Percentiles rank a stretch among this genome's conserved stretches.
These are phyloP conservation scores for Septoria petroselini DNA, from an alignment of 2,329 filamentous ascomycete species.

Conservation along the genomic window DNA sequence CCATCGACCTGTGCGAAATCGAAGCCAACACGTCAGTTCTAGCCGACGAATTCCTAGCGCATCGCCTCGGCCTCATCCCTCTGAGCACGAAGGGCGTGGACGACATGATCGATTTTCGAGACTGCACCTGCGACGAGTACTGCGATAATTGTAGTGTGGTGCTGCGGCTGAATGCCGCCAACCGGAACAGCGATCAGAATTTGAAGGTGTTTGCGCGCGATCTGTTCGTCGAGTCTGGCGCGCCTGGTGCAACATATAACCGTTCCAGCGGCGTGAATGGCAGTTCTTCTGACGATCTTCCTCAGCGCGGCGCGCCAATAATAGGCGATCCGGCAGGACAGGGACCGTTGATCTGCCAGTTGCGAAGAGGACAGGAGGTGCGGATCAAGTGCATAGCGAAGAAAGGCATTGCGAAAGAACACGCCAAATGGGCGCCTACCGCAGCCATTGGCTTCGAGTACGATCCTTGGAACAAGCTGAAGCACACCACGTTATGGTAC, in stretches of 20 bases:
- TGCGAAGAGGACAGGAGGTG: constrained; percentile 84
- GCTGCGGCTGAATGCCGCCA: constrained; percentile 70
- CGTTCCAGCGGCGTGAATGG: constrained; percentile 59
- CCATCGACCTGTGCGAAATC: constrained; percentile 91
- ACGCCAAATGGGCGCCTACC: constrained; percentile 95
- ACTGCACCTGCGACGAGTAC: constrained; percentile 95
- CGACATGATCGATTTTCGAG: constrained; percentile 78
- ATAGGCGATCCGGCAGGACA: constrained; percentile 78
- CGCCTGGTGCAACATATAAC: constrained; percentile 66
- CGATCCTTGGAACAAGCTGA: constrained; percentile 93
- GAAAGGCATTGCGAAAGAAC: constrained; percentile 98
- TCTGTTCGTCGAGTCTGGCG: constrained; percentile 58
- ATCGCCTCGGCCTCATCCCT: constrained; percentile 86
- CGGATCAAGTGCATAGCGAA: constrained; percentile 90
- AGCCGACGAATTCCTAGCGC: constrained; percentile 91
- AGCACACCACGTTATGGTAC: constrained; percentile 92
- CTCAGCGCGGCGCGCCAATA: constrained; percentile 64
- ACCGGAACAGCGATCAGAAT: constrained; percentile 73
- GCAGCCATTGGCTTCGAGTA: constrained; percentile 95
- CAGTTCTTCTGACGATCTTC: constrained; percentile 61
- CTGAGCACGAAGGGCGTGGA: constrained; percentile 81
- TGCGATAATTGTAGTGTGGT: constrained; percentile 89
- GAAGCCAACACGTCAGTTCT: constrained; percentile 92
- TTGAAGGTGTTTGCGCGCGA: constrained; percentile 95
- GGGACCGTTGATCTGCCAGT: constrained; percentile 83